Conservation (phyloP, 129 eudicot species). For the Pittosporum tobira region DNA sequence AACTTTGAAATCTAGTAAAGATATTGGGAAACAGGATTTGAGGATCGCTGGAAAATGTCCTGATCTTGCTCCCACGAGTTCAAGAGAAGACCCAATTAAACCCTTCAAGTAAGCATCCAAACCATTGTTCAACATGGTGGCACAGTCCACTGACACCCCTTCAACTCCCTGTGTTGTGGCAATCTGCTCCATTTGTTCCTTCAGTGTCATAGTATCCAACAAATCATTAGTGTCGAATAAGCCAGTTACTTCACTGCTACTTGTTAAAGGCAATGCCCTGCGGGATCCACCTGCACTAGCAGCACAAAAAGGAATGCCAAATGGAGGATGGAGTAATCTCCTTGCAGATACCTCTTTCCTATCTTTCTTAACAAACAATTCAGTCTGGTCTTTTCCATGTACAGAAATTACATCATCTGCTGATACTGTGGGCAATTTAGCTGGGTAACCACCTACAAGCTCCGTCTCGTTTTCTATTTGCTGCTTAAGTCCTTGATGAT, state of each 20-base stretch:
- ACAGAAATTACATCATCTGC: constrained; percentile 30
- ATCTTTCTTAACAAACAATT: constrained; percentile 29
- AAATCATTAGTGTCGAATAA: constrained; percentile 38
- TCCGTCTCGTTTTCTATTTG: constrained; percentile 26
- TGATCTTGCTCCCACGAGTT: constrained; percentile 51
- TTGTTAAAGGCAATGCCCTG: constrained; percentile 30
- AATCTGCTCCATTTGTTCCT: constrained; percentile 80
- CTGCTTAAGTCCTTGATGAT: constrained; percentile 37
- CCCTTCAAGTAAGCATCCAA: constrained; percentile 81
- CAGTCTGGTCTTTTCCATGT: constrained; percentile 36
- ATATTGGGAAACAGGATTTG: constrained; percentile 27
- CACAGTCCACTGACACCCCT: constrained; percentile 75
- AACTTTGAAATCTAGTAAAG: constrained; percentile 72
- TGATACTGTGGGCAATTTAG: constrained; percentile 23
- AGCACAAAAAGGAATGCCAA: constrained; percentile 68
- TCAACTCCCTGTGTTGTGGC: constrained; percentile 56
- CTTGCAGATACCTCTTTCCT: constrained; percentile 37
- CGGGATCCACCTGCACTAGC: constrained; percentile 61
- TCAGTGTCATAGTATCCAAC: constrained; percentile 47
- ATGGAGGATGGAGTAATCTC: constrained; percentile 66
- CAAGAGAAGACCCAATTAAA: constrained; percentile 58
- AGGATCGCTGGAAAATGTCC: constrained; percentile 29
- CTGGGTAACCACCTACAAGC: constrained; percentile 11
- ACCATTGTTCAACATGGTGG: constrained; percentile 62
- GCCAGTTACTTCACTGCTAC: constrained; percentile 32